Base-by-base conservation (phyloP, 2,329 filamentous ascomycete species). In the Xylaria sp. region DNA sequence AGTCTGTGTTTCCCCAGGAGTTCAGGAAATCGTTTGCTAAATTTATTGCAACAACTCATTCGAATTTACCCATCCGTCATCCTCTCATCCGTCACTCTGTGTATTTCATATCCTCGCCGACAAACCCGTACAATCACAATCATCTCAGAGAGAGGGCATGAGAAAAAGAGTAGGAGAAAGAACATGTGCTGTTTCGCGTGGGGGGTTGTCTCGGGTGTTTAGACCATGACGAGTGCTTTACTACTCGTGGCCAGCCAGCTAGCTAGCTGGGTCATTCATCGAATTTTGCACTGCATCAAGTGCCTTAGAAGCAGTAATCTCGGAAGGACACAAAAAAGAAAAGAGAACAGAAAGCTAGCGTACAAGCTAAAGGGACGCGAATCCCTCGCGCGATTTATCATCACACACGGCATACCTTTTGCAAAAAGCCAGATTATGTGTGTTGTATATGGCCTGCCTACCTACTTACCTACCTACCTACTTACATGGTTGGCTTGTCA, bases 61-160 rank as follows among this genome's bases (percentile, higher is more conserved):
- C 46, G 18, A 18, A 48, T 18, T 10, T 48, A 48, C 23, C 45
- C 23, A 48, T 28, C n/a, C n/a, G n/a, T 36, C 34, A 36, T 10
- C n/a, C n/a, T n/a, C n/a, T 6, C 34, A 36, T 36, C 45, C 41
- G 55, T 57, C 60, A 45, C 12, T 39, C 15, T 10, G 15, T 58
- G 58, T 66, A 62, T 34, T 52, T 66, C 45, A 12, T 55, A 62
- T 39, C 36, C 36, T 39, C 36, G 20, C 5, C 28, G n/a, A 56
- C 32, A 4, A 28, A 55, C 25, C 20, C 39, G 28, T 43, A 34
- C 28, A 36, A 10, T 6, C 12, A 36, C 39, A 6, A 20, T 20
- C 20, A n/a, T n/a, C n/a, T n/a, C n/a, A n/a, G n/a, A n/a, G n/a
- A n/a, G n/a, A n/a, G n/a, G n/a, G 9, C 4, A 18, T 7, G 20